Evolutionary conservation across 768 basidiomycete genomes (phyloP).

Genomic region (Suillus variegatus): DNA sequence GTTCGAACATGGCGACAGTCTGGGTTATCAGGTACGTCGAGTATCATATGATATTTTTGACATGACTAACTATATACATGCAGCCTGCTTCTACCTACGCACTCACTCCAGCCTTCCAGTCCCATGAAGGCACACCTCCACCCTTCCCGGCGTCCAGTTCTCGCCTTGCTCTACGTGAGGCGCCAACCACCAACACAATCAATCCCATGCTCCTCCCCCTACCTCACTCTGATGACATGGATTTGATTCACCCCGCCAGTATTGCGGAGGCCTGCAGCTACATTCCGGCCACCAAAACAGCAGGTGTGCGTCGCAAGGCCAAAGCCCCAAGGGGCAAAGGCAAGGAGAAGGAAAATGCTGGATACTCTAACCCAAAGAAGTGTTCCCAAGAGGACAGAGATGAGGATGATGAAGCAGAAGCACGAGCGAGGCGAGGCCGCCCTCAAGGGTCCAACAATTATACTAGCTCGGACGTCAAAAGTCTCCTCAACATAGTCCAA

Average conservation of each 20-base stretch:
- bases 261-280: background rate
- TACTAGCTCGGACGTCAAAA: background rate
- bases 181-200: background rate
- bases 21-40: too few species aligned
- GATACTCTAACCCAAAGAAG: slow-evolving; percentile 1
- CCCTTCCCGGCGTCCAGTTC: too few species aligned
- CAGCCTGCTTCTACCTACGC: background rate
- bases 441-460: slow-evolving; percentile 10
- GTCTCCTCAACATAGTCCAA: background rate
- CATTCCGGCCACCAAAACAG: background rate
- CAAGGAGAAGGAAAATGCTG: slow-evolving; percentile 4
- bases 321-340: slow-evolving; percentile 1
- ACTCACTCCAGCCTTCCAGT: background rate
- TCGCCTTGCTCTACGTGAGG: too few species aligned
- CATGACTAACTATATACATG: too few species aligned
- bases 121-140: too few species aligned
- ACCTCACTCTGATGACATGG: background rate
- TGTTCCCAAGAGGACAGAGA: background rate
- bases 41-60: too few species aligned
- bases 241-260: background rate
- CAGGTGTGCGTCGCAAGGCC: background rate
- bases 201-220: background rate
- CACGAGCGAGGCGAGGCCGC: background rate
- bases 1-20: too few species aligned
- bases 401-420: background rate